phyloP scores from a whole-genome alignment of 169 alveolate genomes.

The Cryptosporidium felis region DNA sequence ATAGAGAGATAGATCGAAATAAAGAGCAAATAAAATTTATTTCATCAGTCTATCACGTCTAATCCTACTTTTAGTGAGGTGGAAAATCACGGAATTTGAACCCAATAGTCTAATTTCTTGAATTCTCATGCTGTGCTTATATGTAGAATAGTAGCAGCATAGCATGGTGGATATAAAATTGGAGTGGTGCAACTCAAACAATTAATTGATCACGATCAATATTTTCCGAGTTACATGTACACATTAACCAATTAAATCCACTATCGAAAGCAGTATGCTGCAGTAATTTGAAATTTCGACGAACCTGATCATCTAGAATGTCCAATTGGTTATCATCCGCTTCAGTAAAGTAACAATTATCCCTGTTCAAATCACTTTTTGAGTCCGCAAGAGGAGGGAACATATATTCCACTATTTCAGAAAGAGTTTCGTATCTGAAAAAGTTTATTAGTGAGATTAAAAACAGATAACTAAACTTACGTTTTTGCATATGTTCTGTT shows the following conservation, averaged over 20 bases:
- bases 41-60: conserved; percentile 56
- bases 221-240: conserved; percentile 14
- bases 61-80: conserved; percentile 10
- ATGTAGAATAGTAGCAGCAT: conserved; percentile 10
- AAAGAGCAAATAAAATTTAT: conserved; percentile 3
- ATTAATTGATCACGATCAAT: conserved; percentile 50
- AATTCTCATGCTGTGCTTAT: background rate
- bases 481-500: conserved; percentile 86
- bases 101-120: conserved; percentile 21
- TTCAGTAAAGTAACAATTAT: background rate
- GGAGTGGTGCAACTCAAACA: background rate
- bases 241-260: conserved; percentile 43
- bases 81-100: conserved; percentile 1
- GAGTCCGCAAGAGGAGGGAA: conserved; percentile 73
- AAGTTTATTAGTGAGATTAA: background rate
- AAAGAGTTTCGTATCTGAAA: conserved; percentile 76
- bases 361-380: conserved; percentile 7
- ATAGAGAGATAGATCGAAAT: conserved; percentile 28
- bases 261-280: conserved; percentile 36
- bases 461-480: conserved; percentile 72
- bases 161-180: background rate
- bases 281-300: conserved; percentile 59
- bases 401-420: conserved; percentile 80
- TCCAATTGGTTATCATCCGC: conserved; percentile 64
- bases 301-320: conserved; percentile 70